Evolutionary conservation across 176 grass and related monocot species (phyloP), one percentile per base, ranked within the genome.

Genomic region (Oryza punctata): DNA sequence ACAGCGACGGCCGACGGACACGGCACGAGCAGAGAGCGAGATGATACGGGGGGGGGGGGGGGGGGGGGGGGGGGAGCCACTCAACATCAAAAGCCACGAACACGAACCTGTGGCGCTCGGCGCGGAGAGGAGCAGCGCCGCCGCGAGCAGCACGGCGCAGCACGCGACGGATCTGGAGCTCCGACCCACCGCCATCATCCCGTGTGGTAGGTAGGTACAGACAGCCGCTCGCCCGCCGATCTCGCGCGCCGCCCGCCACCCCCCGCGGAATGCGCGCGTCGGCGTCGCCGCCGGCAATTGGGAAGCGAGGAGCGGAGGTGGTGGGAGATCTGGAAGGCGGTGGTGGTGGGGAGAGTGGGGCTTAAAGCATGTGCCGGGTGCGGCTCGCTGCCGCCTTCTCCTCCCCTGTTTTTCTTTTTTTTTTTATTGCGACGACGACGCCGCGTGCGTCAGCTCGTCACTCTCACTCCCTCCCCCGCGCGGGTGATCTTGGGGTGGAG

Each of bases 61-160:
- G n/a, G n/a, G n/a, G n/a, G n/a, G n/a, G n/a, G n/a, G n/a, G n/a
- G n/a, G n/a, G n/a, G n/a, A n/a, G n/a, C n/a, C n/a, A n/a, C n/a
- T n/a, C n/a, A n/a, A n/a, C n/a, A n/a, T n/a, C n/a, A n/a, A n/a
- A 38, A 38, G 23, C 27, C 83, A 33, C 32, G 32, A n/a, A n/a
- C n/a, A 70, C 6, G 50, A 87, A 94, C 89, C 89, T 87, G 92
- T 91, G 67, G 89, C 70, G 18, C 65, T 38, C 30, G 92, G 87
- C 8, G 81, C 79, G 24, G 84, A 90, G 68, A 90, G 63, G 74
- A 90, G 75, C 79, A 90, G 27, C 61, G 54, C 69, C 35, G 79
- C 84, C 74, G 63, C 88, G 46, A 90, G 79, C 68, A 90, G 79
- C 74, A 30, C 79, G 61, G 84, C 84, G 63, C 68, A 79, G 74